Evolutionary conservation across 306 rosid genomes (phyloP).

Genomic region (Pyrus betulifolia): DNA sequence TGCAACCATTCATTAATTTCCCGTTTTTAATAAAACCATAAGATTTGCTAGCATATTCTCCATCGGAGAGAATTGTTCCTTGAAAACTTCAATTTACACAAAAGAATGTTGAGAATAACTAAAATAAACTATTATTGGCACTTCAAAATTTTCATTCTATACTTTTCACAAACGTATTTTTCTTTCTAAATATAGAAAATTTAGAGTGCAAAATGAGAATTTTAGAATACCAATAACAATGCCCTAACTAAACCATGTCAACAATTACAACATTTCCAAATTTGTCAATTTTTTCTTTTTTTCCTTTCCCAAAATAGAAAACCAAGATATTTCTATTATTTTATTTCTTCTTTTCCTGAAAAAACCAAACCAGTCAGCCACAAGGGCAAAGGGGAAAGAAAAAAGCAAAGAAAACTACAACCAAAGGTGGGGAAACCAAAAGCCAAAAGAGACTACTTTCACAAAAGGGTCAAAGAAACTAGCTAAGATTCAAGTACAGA

Average conservation of each 20-base stretch:
- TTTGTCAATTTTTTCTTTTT: neutral
- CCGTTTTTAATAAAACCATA: no score
- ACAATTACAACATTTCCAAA: neutral
- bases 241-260: neutral
- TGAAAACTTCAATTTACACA: neutral
- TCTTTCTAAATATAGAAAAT: no score
- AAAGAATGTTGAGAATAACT: no score
- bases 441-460: neutral
- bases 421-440: neutral
- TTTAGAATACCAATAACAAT: no score
- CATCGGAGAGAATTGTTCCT: neutral
- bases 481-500: neutral
- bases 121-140: no score
- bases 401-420: no score
- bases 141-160: no score
- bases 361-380: neutral
- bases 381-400: neutral
- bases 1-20: no score
- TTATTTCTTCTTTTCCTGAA: neutral
- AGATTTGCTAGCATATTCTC: no score
- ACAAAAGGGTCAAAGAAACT: neutral
- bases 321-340: neutral
- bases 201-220: no score
- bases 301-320: neutral
- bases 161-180: no score